Base-by-base conservation (phyloP, 306 rosid species). In the Herpetospermum pedunculosum region DNA sequence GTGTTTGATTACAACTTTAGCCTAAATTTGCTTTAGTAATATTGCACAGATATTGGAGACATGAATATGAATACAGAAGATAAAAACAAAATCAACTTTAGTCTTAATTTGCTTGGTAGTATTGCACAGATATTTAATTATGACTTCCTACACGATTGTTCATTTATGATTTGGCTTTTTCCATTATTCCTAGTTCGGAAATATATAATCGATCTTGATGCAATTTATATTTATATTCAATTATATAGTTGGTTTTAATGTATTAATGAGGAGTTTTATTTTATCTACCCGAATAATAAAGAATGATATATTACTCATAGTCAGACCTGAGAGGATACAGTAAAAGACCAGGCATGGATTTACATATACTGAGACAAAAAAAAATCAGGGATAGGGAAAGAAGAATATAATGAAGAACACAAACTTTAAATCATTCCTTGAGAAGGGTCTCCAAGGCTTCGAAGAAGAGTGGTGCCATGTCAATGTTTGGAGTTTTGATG, bases 401-500 rank as follows among this genome's bases (percentile, higher is more conserved):
- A 43, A 43, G 7, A 46, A 70, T n/a, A n/a, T n/a, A n/a, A n/a
- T n/a, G 2, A 26, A 43, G 18, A 11, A 2, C 57, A 28, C 28
- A 70, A 65, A n/a, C n/a, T 34, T 57, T 65, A 79, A 81, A 79
- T 89, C 80, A 91, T 62, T 68, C 88, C 79, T 55, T 52, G 43
- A 94, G 96, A 53, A 94, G 90, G 50, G 86, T 78, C 87, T 94
- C 99, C 1, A 94, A 16, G 75, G 97, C 84, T 82, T 94, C 96
- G 5, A 91, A 94, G 84, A 94, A 80, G 77, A 94, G 77, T 30
- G 90, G 79, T n/a, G 97, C 82, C 82, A 88, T 82, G 73, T 94
- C 97, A 11, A 92, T 89, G 83, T 81, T 88, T 23, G 97, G 97
- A 73, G 99, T 94, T 88, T 94, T 94, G 89, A 89, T 82, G 32